A percentile compares a stretch with the other conserved stretches of the same genome.
Conservation (phyloP, 225 moss, liverwort and hornwort species). For the Straminergon stramineum region DNA sequence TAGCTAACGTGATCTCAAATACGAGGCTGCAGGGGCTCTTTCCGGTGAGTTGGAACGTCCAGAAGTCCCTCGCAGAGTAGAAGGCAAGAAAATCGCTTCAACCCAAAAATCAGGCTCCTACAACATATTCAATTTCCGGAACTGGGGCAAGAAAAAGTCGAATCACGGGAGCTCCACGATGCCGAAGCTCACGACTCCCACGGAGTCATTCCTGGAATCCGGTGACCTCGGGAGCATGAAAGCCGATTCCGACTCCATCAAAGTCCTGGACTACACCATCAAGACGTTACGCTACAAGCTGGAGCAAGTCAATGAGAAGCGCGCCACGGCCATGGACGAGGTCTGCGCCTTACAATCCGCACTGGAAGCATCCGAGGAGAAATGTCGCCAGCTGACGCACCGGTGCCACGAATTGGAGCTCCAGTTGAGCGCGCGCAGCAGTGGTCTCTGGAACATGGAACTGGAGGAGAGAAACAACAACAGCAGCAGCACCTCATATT, state of each 20-base stretch:
- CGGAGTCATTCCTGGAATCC: conserved; percentile 3
- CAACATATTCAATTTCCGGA: conserved; percentile 22
- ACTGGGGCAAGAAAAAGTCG: conserved; percentile 27
- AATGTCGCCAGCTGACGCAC: conserved; percentile 1
- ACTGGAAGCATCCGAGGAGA: conserved; percentile 10
- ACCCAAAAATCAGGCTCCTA: conserved; percentile 12
- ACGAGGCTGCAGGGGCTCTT: neutral
- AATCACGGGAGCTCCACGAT: neutral
- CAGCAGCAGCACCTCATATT: neutral
- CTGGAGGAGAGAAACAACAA: neutral
- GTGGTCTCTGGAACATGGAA: conserved; percentile 8
- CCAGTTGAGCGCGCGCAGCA: neutral
- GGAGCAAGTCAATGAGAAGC: conserved; percentile 21
- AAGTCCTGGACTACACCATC: conserved; percentile 40
- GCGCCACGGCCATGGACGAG: conserved; percentile 14
- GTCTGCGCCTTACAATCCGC: conserved; percentile 17
- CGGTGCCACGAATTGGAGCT: conserved; percentile 29
- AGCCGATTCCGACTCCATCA: conserved; percentile 20
- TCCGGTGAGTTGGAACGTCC: conserved; percentile 5
- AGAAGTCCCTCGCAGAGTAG: neutral
- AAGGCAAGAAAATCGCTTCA: conserved; percentile 3
- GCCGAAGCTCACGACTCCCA: neutral
- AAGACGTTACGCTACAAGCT: conserved; percentile 33
- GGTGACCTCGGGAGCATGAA: conserved; percentile 6
- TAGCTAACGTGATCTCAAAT: neutral